phyloP scores from a whole-genome alignment of 306 rosid genomes.

The Citrullus mucosospermus region DNA sequence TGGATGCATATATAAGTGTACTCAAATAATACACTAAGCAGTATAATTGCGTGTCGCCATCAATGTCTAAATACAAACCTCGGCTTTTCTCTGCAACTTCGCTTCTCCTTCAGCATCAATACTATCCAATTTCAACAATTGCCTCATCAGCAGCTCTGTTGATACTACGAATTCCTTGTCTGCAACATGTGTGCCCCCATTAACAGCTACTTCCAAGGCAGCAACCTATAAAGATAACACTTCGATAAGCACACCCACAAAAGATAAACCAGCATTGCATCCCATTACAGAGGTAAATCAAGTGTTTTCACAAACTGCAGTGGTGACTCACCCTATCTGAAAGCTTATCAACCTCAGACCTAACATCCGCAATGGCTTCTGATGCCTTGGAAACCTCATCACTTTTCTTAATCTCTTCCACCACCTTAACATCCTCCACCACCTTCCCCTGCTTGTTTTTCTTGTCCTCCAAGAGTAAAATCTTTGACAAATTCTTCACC shows the following conservation, averaged over 20 bases:
- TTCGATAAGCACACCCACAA: background rate
- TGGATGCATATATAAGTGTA: background rate
- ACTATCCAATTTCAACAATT: conserved; percentile 69
- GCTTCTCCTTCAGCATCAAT: conserved; percentile 83
- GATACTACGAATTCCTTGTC: conserved; percentile 56
- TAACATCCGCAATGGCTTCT: conserved; percentile 48
- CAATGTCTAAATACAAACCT: conserved; percentile 34
- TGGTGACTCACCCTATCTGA: conserved; percentile 45
- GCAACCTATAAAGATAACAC: conserved; percentile 34
- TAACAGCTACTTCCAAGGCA: conserved; percentile 57
- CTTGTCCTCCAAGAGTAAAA: conserved; percentile 51
- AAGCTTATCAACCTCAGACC: conserved; percentile 64
- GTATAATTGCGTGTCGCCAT: background rate
- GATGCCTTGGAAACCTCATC: conserved; percentile 38
- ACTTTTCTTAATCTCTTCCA: conserved; percentile 35
- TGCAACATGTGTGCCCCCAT: conserved; percentile 54
- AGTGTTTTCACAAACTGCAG: background rate
- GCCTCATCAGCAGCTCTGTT: conserved; percentile 78
- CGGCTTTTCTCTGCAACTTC: conserved; percentile 68
- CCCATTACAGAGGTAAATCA: background rate
- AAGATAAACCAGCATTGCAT: background rate
- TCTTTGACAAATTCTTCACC: conserved; percentile 61
- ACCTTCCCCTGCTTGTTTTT: conserved; percentile 38
- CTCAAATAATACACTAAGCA: background rate
- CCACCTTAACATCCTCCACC: conserved; percentile 35